Conservation (phyloP, 2,329 filamentous ascomycete species). For the Nemania abortiva region DNA sequence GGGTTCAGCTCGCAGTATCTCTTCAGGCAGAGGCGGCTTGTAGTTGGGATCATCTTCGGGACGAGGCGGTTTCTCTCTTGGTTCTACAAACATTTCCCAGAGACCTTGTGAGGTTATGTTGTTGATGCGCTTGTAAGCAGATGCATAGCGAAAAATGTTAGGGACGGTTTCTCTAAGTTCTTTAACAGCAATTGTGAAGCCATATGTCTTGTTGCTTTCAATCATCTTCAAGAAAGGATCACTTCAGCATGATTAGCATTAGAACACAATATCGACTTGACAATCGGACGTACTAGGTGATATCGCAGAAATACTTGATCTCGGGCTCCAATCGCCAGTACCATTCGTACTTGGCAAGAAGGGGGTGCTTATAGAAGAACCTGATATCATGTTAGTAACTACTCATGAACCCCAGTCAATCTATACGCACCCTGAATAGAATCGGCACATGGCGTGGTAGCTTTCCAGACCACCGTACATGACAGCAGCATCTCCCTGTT, state of each 20-base stretch:
- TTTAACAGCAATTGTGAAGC: slow-evolving; percentile 98
- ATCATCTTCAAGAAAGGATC: slow-evolving; percentile 98
- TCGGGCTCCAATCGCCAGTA: slow-evolving; percentile 99
- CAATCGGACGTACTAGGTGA: slow-evolving; percentile 82
- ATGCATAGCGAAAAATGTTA: slow-evolving; percentile 99
- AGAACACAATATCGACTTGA: background rate
- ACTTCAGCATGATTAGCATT: slow-evolving; percentile 58
- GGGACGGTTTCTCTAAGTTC: slow-evolving; percentile 97
- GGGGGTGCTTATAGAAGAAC: slow-evolving; percentile 97
- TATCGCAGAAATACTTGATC: slow-evolving; percentile 99
- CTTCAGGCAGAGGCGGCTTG: slow-evolving; percentile 79
- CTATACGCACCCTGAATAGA: slow-evolving; percentile 88
- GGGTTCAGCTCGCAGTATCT: slow-evolving; percentile 82
- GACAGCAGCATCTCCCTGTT: slow-evolving; percentile 96
- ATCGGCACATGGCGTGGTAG: slow-evolving; percentile 99
- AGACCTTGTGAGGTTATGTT: slow-evolving; percentile 91
- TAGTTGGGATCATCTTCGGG: slow-evolving; percentile 73
- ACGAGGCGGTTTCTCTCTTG: slow-evolving; percentile 69
- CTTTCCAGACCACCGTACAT: slow-evolving; percentile 99
- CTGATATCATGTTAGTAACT: slow-evolving; percentile 55
- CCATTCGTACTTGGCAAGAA: slow-evolving; percentile 98
- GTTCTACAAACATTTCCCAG: slow-evolving; percentile 99
- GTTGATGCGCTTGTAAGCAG: slow-evolving; percentile 93
- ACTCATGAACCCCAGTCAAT: background rate
- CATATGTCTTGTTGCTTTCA: slow-evolving; percentile 94